These are phyloP conservation scores for Aulographum hederae DNA, from an alignment of 2,329 filamentous ascomycete genomes.

Conservation along the genomic window DNA sequence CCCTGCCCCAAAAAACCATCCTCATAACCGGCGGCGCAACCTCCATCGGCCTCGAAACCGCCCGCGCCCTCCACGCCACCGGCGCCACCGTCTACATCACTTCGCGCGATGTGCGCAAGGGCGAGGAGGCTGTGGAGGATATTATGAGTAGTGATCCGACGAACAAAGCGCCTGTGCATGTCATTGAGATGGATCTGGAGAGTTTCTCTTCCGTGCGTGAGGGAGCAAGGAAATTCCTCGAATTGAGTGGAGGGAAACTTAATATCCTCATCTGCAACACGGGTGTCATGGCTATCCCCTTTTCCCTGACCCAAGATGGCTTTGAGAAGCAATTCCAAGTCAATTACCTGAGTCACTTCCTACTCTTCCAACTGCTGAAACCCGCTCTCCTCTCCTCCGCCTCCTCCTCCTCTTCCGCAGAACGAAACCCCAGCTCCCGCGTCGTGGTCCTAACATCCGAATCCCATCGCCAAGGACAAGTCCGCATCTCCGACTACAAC, in stretches of 20 bases:
- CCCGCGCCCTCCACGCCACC: slow-evolving; percentile 17
- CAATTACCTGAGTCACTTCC: slow-evolving; percentile 36
- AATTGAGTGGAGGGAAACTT: slow-evolving; percentile 4
- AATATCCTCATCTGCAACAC: slow-evolving; percentile 15
- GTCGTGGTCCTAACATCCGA: slow-evolving; percentile 27
- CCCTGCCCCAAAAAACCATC: slow-evolving; percentile 11
- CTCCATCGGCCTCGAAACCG: slow-evolving; percentile 13
- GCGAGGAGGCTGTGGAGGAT: slow-evolving; percentile 12
- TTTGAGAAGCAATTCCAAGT: slow-evolving; percentile 34
- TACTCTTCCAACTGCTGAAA: slow-evolving; percentile 33
- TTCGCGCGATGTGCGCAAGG: slow-evolving; percentile 23
- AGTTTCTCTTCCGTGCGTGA: slow-evolving; percentile 8
- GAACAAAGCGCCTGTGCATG: slow-evolving; percentile 8
- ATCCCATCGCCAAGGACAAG: slow-evolving; percentile 17
- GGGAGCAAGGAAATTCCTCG: slow-evolving; percentile 10
- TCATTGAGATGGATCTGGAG: slow-evolving; percentile 11
- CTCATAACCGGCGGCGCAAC: slow-evolving; percentile 13
- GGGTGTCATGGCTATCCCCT: slow-evolving; percentile 10
- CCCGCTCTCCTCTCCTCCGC: slow-evolving; percentile 20
- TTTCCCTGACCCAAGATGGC: slow-evolving; percentile 15
- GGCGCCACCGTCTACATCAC: slow-evolving; percentile 23
- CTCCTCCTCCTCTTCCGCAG: too few relatives aligned
- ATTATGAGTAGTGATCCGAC: slow-evolving; percentile 3
- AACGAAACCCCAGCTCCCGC: slow-evolving; percentile 25
- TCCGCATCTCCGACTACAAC: slow-evolving; percentile 22